These are phyloP conservation scores for Aspergillus sparsus DNA, from an alignment of 495 filamentous ascomycete species.

Conservation along the genomic window DNA sequence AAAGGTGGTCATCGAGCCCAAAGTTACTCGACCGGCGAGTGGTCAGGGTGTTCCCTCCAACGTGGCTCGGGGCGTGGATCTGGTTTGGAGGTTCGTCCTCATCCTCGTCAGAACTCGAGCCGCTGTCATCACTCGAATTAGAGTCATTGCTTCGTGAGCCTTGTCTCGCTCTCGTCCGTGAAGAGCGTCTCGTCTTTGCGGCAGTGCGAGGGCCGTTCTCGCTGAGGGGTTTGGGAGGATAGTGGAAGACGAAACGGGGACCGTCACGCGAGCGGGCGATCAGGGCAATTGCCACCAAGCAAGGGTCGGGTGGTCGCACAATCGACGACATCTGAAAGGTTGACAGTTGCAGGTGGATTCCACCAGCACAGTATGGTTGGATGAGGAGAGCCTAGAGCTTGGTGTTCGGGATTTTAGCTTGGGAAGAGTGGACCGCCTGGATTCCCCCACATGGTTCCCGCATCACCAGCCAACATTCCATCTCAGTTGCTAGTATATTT, in stretches of 20 bases:
- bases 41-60: conserved; percentile 26
- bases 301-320: conserved; percentile 55
- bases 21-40: conserved; percentile 43
- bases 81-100: conserved; percentile 44
- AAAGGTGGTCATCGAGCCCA: conserved; percentile 38
- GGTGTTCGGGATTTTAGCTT: conserved; percentile 6
- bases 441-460: conserved; percentile 12
- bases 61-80: conserved; percentile 14
- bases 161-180: conserved; percentile 30
- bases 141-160: conserved; percentile 41
- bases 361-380: conserved; percentile 7
- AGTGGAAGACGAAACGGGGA: conserved; percentile 87
- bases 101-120: conserved; percentile 51
- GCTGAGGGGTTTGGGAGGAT: conserved; percentile 65
- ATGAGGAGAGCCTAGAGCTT: conserved; percentile 17
- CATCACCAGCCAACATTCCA: not conserved
- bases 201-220: conserved; percentile 42
- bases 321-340: conserved; percentile 47
- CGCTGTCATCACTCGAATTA: conserved; percentile 50
- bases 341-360: conserved; percentile 6
- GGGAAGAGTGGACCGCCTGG: not conserved
- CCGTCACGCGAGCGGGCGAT: conserved; percentile 80
- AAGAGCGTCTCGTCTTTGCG: conserved; percentile 38
- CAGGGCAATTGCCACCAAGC: conserved; percentile 77
- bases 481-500: no score